Conservation (phyloP, 1,284 basidiomycete genomes). For the Malassezia nana region DNA sequence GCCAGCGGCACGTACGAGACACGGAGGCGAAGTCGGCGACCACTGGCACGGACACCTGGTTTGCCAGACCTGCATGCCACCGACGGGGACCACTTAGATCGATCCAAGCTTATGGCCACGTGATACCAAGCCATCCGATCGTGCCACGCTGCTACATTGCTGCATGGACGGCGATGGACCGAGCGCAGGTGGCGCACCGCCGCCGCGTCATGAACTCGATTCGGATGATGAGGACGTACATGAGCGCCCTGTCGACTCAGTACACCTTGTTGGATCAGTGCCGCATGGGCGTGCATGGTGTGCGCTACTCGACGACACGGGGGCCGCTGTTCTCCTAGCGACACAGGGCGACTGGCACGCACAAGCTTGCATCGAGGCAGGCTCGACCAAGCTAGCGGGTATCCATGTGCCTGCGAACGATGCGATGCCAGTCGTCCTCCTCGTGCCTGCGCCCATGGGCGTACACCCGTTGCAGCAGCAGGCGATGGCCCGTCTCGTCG, state of each 20-base stretch:
- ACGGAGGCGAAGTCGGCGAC: background rate
- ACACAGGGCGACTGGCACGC: background rate
- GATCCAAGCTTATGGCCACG: background rate
- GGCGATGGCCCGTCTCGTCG: background rate
- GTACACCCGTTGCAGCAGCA: background rate
- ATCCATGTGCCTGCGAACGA: background rate
- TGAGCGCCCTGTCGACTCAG: background rate
- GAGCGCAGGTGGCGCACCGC: background rate
- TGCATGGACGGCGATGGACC: constrained; percentile 10
- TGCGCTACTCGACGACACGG: constrained; percentile 1
- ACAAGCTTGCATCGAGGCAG: background rate
- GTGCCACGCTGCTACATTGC: background rate
- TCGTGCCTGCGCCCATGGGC: background rate
- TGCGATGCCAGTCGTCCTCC: background rate
- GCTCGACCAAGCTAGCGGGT: background rate
- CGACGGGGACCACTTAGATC: background rate
- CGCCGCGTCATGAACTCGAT: constrained; percentile 15
- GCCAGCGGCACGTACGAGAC: background rate
- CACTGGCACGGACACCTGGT: background rate
- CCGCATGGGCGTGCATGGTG: background rate
- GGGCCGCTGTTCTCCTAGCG: background rate
- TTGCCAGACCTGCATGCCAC: background rate
- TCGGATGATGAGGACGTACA: constrained; percentile 14
- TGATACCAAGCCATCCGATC: background rate
- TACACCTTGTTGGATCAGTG: background rate